Percentiles rank a stretch among this genome's conserved stretches.
These are phyloP conservation scores for Dalechampia spathulata DNA, from an alignment of 441 rosid species.

Conservation along the genomic window DNA sequence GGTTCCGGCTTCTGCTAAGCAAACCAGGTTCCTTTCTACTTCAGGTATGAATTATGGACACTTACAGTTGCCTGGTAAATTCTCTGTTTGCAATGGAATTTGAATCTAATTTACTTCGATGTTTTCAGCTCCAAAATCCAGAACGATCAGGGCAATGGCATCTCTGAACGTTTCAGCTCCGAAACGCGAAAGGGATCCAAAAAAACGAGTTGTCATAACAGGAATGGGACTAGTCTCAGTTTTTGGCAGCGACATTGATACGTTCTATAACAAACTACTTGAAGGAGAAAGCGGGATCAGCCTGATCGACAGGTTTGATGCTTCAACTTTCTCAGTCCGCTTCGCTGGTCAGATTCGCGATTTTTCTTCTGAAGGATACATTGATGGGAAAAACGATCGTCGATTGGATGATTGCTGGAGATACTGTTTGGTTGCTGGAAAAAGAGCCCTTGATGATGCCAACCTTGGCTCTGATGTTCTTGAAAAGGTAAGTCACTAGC, in stretches of 20 bases:
- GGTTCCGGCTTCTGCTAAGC: constrained; percentile 14
- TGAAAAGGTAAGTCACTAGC: constrained; percentile 28
- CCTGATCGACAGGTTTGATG: constrained; percentile 49
- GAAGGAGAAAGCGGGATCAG: constrained; percentile 59
- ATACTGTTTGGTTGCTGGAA: constrained; percentile 58
- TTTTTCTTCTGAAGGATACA: constrained; percentile 49
- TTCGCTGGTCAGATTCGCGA: constrained; percentile 52
- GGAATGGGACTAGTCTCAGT: constrained; percentile 68
- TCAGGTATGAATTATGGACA: constrained; percentile 22
- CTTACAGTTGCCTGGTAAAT: background rate
- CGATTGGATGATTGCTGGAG: constrained; percentile 67
- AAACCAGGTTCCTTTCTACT: constrained; percentile 14
- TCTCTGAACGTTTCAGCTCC: constrained; percentile 39
- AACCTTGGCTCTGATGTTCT: constrained; percentile 40
- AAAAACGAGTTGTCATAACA: constrained; percentile 44
- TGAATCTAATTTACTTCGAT: background rate
- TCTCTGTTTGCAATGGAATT: background rate
- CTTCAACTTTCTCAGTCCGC: constrained; percentile 41
- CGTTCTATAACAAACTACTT: constrained; percentile 42
- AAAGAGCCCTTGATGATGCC: constrained; percentile 44
- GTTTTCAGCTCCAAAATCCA: constrained; percentile 32
- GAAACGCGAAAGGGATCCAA: constrained; percentile 45
- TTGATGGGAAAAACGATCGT: constrained; percentile 59
- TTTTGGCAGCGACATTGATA: constrained; percentile 38
- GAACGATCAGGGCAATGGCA: constrained; percentile 35